Conservation (phyloP, 2,329 filamentous ascomycete species). For the Neoascochyta sp. region DNA sequence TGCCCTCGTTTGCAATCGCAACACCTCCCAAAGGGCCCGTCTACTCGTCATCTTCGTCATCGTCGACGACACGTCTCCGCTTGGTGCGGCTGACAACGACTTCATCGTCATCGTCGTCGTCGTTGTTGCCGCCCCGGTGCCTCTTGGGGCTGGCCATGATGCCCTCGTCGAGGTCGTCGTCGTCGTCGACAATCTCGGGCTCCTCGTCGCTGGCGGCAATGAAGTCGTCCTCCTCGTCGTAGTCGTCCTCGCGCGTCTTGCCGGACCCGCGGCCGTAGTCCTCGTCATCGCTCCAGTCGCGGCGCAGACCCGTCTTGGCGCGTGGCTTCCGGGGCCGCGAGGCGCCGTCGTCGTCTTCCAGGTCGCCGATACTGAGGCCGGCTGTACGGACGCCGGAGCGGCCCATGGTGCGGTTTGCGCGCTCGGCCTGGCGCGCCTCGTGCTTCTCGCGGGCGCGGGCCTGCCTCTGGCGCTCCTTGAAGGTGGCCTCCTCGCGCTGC, state of each 20-base stretch:
- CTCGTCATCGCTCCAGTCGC: slow-evolving; percentile 66
- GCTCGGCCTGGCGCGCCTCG: slow-evolving; percentile 60
- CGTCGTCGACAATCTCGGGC: slow-evolving; percentile 58
- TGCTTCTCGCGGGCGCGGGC: slow-evolving; percentile 65
- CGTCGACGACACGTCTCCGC: slow-evolving; percentile 46
- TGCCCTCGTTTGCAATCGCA: too few species aligned
- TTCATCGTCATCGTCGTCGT: slow-evolving; percentile 39
- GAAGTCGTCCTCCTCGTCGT: slow-evolving; percentile 77
- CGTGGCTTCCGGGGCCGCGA: slow-evolving; percentile 27
- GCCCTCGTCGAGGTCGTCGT: slow-evolving; percentile 50
- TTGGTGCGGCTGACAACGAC: slow-evolving; percentile 30
- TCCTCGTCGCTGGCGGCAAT: slow-evolving; percentile 74
- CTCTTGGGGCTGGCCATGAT: slow-evolving; percentile 44
- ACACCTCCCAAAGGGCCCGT: neutral
- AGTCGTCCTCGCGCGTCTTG: slow-evolving; percentile 65
- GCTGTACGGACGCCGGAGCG: slow-evolving; percentile 51
- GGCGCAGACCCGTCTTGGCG: slow-evolving; percentile 40
- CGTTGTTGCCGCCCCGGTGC: slow-evolving; percentile 25
- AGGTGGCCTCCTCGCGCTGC: slow-evolving; percentile 67
- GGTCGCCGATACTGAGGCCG: slow-evolving; percentile 53
- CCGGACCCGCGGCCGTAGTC: slow-evolving; percentile 63
- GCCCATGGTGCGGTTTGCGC: slow-evolving; percentile 48
- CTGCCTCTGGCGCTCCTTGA: slow-evolving; percentile 66
- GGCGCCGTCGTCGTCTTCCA: slow-evolving; percentile 57
- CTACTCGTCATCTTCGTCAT: slow-evolving; percentile 48